Base-by-base conservation (phyloP, 352 stramenopile species). In the Pythium vanterpoolii region DNA sequence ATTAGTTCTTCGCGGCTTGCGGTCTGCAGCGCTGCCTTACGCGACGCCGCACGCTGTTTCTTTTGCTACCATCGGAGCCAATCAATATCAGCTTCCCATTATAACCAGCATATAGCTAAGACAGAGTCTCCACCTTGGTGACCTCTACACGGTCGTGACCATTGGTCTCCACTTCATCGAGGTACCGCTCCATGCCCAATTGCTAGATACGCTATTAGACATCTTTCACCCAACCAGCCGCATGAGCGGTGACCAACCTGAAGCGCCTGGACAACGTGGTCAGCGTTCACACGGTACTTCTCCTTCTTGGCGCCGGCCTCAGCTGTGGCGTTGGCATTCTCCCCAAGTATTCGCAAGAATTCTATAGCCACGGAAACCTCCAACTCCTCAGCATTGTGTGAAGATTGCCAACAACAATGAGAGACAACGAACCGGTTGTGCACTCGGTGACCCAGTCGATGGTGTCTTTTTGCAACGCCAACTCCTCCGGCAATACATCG, bases 391-490 rank as follows among this genome's bases (percentile, higher is more conserved):
- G 34, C 34, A 36, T 36, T 38, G 33, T 18, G 16, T 38, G 13
- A 42, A 42, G 34, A 21, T n/a, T 5, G 34, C 18, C 13, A 42
- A 21, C 5, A 50, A 9, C 28, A 24, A 21, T 27, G 8, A 19
- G 3, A 42, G 6, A 9, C 21, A 24, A 33, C 39, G 9, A 13
- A 87, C 81, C 76, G 44, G 64, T 56, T 21, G 78, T 71, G 54
- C 77, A 83, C 54, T 90, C 78, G 45, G 64, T 78, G 38, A 83
- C 66, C 78, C 78, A 89, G 46, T 89, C 81, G 28, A 87, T 50
- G 28, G 78, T 82, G 71, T 89, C 77, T 46, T 87, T 86, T 38
- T 76, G 77, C 18, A 89, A 71, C 42, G 58, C 26, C n/a, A 78
- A 43, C 43, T 89, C 61, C 43, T 86, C 69, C 10, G 74, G 73